A percentile compares a stretch with the other conserved stretches of the same genome.
Conservation (phyloP, 2,329 filamentous ascomycete species). For the Orbilia brochopaga region DNA sequence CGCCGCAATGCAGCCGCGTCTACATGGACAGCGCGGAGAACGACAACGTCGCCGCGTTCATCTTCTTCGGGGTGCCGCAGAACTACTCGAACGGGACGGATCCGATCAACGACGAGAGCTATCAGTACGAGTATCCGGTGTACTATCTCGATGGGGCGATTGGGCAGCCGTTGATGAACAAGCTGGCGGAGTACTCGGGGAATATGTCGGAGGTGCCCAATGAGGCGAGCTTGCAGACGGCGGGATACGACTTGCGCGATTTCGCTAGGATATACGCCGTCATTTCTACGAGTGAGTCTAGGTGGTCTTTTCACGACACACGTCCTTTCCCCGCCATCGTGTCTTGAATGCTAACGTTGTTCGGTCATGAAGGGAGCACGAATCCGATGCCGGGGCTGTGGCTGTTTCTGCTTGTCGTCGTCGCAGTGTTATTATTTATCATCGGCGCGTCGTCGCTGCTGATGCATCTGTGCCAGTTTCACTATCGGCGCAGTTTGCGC, state of each 20-base stretch:
- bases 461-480: constrained; percentile 79
- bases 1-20: constrained; percentile 71
- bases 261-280: constrained; percentile 54
- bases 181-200: constrained; percentile 78
- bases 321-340: constrained; percentile 58
- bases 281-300: constrained; percentile 63
- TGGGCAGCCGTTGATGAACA: constrained; percentile 72
- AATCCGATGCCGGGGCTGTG: constrained; percentile 73
- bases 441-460: constrained; percentile 70
- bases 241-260: constrained; percentile 62
- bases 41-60: constrained; percentile 68
- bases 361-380: constrained; percentile 61
- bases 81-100: constrained; percentile 60
- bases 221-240: constrained; percentile 64
- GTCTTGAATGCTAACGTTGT: constrained; percentile 23
- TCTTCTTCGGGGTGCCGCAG: constrained; percentile 66
- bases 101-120: constrained; percentile 70
- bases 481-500: constrained; percentile 71
- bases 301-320: background rate
- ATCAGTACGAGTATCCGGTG: constrained; percentile 72
- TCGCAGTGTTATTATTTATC: constrained; percentile 73
- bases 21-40: constrained; percentile 70
- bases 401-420: constrained; percentile 75
- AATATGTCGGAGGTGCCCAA: constrained; percentile 69
- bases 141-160: constrained; percentile 76